Evolutionary conservation across 2,329 filamentous ascomycete genomes (phyloP), one percentile per base, ranked within the genome.

Genomic region (Hypoxylon sp.): DNA sequence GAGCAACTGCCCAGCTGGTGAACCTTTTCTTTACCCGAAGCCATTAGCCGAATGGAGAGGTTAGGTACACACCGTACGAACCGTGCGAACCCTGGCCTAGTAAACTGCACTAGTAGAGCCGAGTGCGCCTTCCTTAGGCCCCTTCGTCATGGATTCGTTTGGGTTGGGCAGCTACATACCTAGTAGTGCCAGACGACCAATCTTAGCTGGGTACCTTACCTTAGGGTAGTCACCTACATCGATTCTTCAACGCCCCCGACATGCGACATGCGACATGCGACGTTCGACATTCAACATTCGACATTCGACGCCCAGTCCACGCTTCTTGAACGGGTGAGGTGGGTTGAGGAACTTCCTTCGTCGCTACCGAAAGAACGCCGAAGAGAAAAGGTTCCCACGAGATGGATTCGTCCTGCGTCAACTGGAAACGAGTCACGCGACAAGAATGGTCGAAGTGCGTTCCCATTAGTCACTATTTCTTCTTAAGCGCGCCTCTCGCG

Each of bases 1-100:
- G 32, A 36, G 26, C 50, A 22, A 12, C 45, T 50, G 14, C 33
- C 52, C 32, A 59, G 48, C 49, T 61, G n/a, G n/a, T n/a, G 48
- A 33, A 51, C 57, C 45, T 58, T 50, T 28, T 60, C 44, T 50
- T 62, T 65, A 68, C 24, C 65, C 53, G 57, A 62, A 52, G 40
- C 52, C 65, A 68, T 62, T 68, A 68, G 65, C 65, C 65, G 65
- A 62, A n/a, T n/a, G n/a, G n/a, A 48, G 28, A 26, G 32, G 53
- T 49, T 49, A 56, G 33, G 64, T 45, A 55, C 54, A 49, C 49
- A 59, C 49, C 40, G 8, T 46, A 55, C 4, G 9, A 3, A 30
- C 24, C 42, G 6, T 16, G 16, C 24, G 9, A 12, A 12, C 18
- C 18, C 16, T 44, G n/a, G 22, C n/a, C n/a, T 30, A 26, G 16